phyloP scores from a whole-genome alignment of 129 eudicot genomes.

The Helichrysum umbraculigerum region DNA sequence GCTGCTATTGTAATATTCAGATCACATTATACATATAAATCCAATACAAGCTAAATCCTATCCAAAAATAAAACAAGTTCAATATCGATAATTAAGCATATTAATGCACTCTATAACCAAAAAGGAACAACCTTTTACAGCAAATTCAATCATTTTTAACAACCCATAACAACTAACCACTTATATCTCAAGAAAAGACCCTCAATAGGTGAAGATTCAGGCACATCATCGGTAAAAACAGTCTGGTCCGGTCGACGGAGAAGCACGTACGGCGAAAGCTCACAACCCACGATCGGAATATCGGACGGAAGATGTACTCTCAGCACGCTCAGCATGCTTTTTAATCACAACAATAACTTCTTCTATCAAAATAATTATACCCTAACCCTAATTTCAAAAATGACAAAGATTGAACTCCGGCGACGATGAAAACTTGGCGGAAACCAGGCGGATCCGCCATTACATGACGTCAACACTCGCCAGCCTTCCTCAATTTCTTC shows the following conservation, averaged over 20 bases:
- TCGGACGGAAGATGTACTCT: slow-evolving; percentile 85
- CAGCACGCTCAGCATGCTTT: slow-evolving; percentile 75
- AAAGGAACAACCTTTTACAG: neutral
- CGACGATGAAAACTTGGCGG: slow-evolving; percentile 41
- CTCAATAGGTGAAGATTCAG: slow-evolving; percentile 63
- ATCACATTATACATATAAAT: slow-evolving; percentile 4
- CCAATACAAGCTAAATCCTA: slow-evolving; percentile 16
- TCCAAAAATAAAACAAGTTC: neutral
- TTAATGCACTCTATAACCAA: neutral
- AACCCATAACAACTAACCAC: slow-evolving; percentile 49
- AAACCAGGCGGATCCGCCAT: slow-evolving; percentile 82
- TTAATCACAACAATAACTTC: slow-evolving; percentile 28
- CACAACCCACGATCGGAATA: slow-evolving; percentile 81
- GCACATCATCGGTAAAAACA: slow-evolving; percentile 53
- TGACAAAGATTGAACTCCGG: slow-evolving; percentile 21
- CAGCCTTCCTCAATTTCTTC: slow-evolving; percentile 48
- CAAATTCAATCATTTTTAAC: neutral
- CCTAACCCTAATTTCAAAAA: slow-evolving; percentile 29
- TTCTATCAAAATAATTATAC: slow-evolving; percentile 26
- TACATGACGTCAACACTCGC: slow-evolving; percentile 51
- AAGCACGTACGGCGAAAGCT: slow-evolving; percentile 70
- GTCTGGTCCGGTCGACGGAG: slow-evolving; percentile 55
- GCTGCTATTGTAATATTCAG: neutral
- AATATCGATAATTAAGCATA: neutral
- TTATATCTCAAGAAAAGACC: slow-evolving; percentile 84